These are phyloP conservation scores for Papiliotrema terrestris DNA, from an alignment of 1,284 basidiomycete species.

Conservation along the genomic window DNA sequence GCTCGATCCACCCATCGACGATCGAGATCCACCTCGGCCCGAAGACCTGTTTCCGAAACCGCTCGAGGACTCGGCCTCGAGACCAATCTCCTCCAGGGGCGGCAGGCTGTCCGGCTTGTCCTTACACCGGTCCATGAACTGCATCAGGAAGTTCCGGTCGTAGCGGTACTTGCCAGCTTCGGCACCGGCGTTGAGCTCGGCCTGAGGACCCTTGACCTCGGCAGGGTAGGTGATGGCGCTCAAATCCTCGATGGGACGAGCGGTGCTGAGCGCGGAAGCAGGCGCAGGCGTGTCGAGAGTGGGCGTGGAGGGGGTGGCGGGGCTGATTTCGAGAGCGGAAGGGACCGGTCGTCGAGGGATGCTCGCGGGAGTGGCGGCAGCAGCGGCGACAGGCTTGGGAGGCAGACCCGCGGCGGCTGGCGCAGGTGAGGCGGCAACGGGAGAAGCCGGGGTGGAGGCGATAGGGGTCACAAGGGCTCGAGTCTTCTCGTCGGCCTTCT, in stretches of 20 bases:
- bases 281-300: conserved; percentile 32
- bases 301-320: conserved; percentile 17
- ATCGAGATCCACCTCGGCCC: conserved; percentile 28
- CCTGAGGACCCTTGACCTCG: conserved; percentile 74
- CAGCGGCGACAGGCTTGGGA: conserved; percentile 43
- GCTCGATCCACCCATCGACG: conserved; percentile 10
- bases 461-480: conserved; percentile 30
- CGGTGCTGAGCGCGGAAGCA: conserved; percentile 66
- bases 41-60: conserved; percentile 28
- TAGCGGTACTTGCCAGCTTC: conserved; percentile 90
- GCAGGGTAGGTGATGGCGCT: conserved; percentile 76
- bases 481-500: conserved; percentile 22
- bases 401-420: conserved; percentile 43
- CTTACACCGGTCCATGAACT: conserved; percentile 93
- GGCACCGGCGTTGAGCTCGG: conserved; percentile 79
- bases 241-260: conserved; percentile 79
- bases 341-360: conserved; percentile 51
- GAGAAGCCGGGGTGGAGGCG: conserved; percentile 32
- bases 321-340: conserved; percentile 66
- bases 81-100: conserved; percentile 84
- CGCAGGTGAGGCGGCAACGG: conserved; percentile 40
- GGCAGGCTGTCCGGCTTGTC: conserved; percentile 91
- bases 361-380: conserved; percentile 22
- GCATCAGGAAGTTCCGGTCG: conserved; percentile 94
- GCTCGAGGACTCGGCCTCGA: conserved; percentile 67